Evolutionary conservation across 2,329 filamentous ascomycete genomes (phyloP).

Genomic region (Magnaporthiopsis poae): DNA sequence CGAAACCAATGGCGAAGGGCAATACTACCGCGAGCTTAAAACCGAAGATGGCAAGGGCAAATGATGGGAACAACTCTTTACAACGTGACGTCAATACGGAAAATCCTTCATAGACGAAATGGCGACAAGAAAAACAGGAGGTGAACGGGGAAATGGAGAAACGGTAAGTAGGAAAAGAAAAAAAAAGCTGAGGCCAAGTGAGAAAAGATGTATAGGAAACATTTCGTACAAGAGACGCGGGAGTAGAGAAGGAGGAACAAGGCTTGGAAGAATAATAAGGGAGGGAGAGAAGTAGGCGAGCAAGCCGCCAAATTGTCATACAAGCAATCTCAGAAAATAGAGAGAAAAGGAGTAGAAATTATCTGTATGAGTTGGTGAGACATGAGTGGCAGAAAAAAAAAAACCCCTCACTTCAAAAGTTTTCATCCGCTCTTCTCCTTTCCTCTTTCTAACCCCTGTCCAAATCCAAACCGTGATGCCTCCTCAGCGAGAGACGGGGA

Average conservation of each 20-base stretch:
- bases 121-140: not conserved
- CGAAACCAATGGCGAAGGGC: not conserved
- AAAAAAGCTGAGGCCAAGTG: not conserved
- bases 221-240: conserved; percentile 1
- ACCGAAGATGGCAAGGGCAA: not conserved
- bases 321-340: not conserved
- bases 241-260: not conserved
- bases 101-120: not conserved
- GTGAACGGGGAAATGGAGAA: not conserved
- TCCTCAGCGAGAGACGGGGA: not conserved
- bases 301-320: not conserved
- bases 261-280: not conserved
- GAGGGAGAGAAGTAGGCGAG: not conserved
- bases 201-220: not conserved
- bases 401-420: not conserved
- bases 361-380: not conserved
- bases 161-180: not conserved
- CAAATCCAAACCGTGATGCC: not conserved
- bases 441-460: not conserved
- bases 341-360: not conserved
- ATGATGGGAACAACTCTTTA: not conserved
- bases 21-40: not conserved
- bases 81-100: not conserved
- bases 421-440: not conserved
- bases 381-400: not conserved